phyloP scores from a whole-genome alignment of 176 grass and related monocot species.

The Zoysia pacifica region DNA sequence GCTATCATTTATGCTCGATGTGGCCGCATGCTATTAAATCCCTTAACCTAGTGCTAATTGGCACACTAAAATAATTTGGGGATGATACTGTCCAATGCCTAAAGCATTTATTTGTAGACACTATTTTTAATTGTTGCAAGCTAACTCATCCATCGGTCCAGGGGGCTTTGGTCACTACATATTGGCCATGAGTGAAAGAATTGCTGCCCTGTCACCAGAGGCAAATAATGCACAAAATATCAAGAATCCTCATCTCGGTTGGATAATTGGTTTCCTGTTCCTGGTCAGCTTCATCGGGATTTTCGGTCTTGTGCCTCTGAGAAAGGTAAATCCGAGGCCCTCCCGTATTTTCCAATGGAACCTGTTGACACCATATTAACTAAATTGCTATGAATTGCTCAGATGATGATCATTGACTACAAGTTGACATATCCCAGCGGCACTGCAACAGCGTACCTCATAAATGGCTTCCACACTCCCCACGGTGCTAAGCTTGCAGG shows the following conservation, averaged over 20 bases:
- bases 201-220: constrained; percentile 52
- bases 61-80: background rate
- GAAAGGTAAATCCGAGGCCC: constrained; percentile 38
- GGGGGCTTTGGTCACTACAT: constrained; percentile 62
- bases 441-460: constrained; percentile 81
- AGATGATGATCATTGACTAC: constrained; percentile 91
- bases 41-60: background rate
- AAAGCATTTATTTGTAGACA: background rate
- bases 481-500: constrained; percentile 60
- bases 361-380: background rate
- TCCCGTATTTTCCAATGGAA: background rate
- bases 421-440: constrained; percentile 85
- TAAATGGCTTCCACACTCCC: constrained; percentile 87
- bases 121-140: background rate
- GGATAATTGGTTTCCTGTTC: constrained; percentile 59
- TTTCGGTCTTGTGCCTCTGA: constrained; percentile 52
- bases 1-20: background rate
- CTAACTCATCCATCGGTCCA: constrained; percentile 8
- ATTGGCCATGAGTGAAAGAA: constrained; percentile 46
- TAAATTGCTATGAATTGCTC: background rate
- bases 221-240: constrained; percentile 51
- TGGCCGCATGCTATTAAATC: background rate
- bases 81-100: background rate
- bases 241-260: constrained; percentile 54
- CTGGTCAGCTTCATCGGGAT: constrained; percentile 60